Percentiles rank a stretch among this genome's conserved stretches.
Evolutionary conservation across 768 basidiomycete genomes (phyloP).

Genomic region (Phanerochaete carnosa): DNA sequence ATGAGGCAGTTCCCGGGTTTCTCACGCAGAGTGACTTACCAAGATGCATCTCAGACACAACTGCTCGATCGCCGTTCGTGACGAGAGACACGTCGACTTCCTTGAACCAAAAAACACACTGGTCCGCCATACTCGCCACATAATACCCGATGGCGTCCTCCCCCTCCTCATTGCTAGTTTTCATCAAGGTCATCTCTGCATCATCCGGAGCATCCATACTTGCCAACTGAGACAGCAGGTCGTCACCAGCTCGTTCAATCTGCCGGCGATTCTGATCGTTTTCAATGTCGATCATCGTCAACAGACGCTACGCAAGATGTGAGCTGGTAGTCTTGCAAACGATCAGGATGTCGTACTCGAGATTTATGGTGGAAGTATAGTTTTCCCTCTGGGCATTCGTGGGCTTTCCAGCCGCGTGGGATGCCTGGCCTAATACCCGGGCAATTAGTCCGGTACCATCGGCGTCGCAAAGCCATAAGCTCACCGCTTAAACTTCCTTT

Average conservation of each 20-base stretch:
- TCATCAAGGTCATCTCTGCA: background rate
- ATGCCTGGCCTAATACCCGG: background rate
- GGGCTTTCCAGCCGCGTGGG: background rate
- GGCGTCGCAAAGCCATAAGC: background rate
- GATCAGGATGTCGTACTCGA: background rate
- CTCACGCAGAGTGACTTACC: background rate
- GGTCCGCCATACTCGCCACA: background rate
- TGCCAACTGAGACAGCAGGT: background rate
- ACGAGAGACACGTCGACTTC: slow-evolving; percentile 6
- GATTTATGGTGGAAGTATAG: slow-evolving; percentile 1
- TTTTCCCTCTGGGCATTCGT: slow-evolving; percentile 7
- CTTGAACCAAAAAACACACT: slow-evolving; percentile 16
- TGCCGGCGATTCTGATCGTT: background rate
- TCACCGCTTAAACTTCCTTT: background rate
- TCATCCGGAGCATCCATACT: background rate
- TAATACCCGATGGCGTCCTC: slow-evolving; percentile 5
- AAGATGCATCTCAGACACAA: slow-evolving; percentile 1
- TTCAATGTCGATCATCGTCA: slow-evolving; percentile 5
- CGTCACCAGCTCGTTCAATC: background rate
- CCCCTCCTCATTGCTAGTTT: background rate
- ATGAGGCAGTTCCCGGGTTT: background rate
- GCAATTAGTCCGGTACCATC: background rate
- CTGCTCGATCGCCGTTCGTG: background rate
- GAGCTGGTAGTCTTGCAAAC: background rate
- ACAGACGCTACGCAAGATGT: background rate